Conservation (phyloP, 768 basidiomycete genomes). For the Suillus tomentosus region DNA sequence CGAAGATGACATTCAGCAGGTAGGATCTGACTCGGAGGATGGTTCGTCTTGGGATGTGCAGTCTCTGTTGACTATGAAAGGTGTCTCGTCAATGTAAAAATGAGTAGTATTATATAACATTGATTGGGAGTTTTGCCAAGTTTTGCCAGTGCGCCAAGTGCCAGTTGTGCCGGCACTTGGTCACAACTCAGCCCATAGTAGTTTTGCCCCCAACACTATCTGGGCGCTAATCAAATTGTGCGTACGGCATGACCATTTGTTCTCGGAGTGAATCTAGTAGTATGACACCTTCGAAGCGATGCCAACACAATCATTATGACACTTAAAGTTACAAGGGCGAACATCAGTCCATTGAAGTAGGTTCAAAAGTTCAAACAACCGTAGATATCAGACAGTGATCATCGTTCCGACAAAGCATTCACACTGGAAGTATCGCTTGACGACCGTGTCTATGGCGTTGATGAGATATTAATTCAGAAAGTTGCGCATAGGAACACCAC, state of each 20-base stretch:
- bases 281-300: background rate
- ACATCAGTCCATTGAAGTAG: no score
- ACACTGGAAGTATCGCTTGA: background rate
- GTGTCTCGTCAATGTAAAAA: no score
- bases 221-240: background rate
- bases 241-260: background rate
- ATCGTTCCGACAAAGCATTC: background rate
- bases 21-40: background rate
- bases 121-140: no score
- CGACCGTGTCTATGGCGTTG: background rate
- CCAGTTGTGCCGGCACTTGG: no score
- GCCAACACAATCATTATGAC: background rate
- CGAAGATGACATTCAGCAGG: background rate
- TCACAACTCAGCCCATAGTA: no score
- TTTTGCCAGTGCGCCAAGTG: no score
- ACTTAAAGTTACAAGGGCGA: background rate
- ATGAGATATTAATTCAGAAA: background rate
- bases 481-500: background rate
- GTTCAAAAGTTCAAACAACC: background rate
- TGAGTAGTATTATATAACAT: no score
- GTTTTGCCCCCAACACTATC: no score
- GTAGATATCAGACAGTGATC: background rate
- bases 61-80: no score
- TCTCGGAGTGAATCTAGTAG: no score
- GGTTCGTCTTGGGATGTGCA: no score